Conservation (phyloP, 2,329 filamentous ascomycete genomes). For the Xylogone sp. region DNA sequence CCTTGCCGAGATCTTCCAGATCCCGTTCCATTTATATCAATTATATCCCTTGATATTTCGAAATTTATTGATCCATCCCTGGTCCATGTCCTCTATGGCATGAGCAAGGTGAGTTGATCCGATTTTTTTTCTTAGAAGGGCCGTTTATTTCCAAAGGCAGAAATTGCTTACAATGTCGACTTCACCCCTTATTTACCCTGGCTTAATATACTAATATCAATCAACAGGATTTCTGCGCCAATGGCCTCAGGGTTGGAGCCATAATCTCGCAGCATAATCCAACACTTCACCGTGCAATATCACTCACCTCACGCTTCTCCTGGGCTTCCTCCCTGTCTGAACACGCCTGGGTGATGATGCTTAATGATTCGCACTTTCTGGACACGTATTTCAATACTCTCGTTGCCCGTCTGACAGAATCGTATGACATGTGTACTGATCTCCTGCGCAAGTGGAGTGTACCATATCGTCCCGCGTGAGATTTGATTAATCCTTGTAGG, state of each 20-base stretch:
- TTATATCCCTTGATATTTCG: too few species aligned
- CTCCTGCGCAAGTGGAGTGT: conserved; percentile 4
- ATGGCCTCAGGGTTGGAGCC: conserved; percentile 38
- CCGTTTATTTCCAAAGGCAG: too few species aligned
- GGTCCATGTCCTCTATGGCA: too few species aligned
- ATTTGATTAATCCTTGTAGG: not conserved
- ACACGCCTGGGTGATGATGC: conserved; percentile 8
- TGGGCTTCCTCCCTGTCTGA: conserved; percentile 11
- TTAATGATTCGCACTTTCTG: conserved; percentile 8
- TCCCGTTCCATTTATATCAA: too few species aligned
- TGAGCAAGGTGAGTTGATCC: too few species aligned
- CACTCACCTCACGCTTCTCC: conserved; percentile 5
- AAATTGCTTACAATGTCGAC: too few species aligned
- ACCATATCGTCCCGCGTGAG: conserved; percentile 7
- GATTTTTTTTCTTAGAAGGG: too few species aligned
- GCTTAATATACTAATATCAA: too few species aligned
- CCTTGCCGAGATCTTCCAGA: too few species aligned
- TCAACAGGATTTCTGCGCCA: conserved; percentile 38
- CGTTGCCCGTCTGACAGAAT: conserved; percentile 1
- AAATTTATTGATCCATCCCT: too few species aligned
- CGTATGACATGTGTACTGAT: conserved; percentile 7
- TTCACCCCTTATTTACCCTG: too few species aligned
- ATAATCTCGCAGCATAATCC: conserved; percentile 10
- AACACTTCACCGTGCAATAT: conserved; percentile 6
- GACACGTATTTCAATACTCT: conserved; percentile 6